Percentiles rank a stretch among this genome's conserved stretches.
Evolutionary conservation across 441 rosid species (phyloP).

Genomic region (Gossypium gossypioides): DNA sequence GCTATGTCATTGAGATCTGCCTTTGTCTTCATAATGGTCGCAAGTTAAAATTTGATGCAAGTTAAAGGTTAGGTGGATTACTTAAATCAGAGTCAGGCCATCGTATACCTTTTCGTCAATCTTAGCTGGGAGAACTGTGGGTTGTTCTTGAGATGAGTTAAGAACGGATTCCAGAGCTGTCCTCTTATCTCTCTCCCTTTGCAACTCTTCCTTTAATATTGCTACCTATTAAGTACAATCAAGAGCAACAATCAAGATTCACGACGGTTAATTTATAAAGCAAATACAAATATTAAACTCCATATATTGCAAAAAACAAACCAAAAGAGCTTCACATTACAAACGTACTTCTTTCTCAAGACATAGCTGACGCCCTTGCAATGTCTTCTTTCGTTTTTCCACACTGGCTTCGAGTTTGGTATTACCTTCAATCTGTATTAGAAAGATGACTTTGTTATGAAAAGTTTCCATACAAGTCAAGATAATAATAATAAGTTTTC

Average conservation of each 20-base stretch:
- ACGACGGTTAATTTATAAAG: neutral
- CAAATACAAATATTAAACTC: neutral
- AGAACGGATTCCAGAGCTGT: slow-evolving; percentile 59
- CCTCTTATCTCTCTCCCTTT: slow-evolving; percentile 61
- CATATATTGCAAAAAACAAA: neutral
- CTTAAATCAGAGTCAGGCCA: slow-evolving; percentile 20
- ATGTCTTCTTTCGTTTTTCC: slow-evolving; percentile 53
- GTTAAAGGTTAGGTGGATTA: slow-evolving; percentile 10
- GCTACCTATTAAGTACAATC: slow-evolving; percentile 38
- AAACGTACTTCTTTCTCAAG: slow-evolving; percentile 71
- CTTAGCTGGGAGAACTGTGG: slow-evolving; percentile 24
- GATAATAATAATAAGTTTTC: neutral
- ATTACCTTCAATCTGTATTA: slow-evolving; percentile 55
- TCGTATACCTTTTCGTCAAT: slow-evolving; percentile 50
- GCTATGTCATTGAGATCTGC: slow-evolving; percentile 56
- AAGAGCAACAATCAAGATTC: slow-evolving; percentile 4
- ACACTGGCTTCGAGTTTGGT: slow-evolving; percentile 46
- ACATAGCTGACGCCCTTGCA: slow-evolving; percentile 55
- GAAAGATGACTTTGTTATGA: slow-evolving; percentile 7
- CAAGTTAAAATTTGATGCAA: slow-evolving; percentile 21
- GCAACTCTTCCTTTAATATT: slow-evolving; percentile 77
- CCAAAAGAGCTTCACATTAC: neutral
- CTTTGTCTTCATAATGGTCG: slow-evolving; percentile 39
- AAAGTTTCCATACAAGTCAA: slow-evolving; percentile 11
- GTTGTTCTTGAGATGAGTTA: slow-evolving; percentile 34